These are phyloP conservation scores for Elsinoe necatrix DNA, from an alignment of 2,329 filamentous ascomycete genomes.

Conservation along the genomic window DNA sequence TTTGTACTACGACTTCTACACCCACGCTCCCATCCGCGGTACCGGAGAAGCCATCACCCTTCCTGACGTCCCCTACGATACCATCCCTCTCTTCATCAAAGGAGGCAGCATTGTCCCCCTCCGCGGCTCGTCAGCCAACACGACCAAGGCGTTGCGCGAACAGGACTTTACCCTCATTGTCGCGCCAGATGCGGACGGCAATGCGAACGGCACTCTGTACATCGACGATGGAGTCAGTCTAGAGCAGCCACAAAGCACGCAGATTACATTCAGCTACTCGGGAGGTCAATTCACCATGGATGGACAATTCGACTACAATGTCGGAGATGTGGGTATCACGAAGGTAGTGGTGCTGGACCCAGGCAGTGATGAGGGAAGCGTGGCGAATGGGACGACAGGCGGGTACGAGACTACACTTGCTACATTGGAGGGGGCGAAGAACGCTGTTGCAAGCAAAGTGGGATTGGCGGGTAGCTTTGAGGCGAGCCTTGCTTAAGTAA, in stretches of 20 bases:
- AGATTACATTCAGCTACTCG: constrained; percentile 52
- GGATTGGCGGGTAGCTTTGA: background rate
- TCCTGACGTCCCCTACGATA: constrained; percentile 39
- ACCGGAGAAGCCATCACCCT: constrained; percentile 38
- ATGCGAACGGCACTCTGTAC: constrained; percentile 60
- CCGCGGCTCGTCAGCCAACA: constrained; percentile 49
- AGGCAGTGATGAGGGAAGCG: no score
- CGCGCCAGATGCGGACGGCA: constrained; percentile 54
- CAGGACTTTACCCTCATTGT: constrained; percentile 64
- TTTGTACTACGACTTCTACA: constrained; percentile 54
- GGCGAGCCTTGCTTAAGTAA: background rate
- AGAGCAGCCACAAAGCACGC: constrained; percentile 48
- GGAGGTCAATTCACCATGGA: constrained; percentile 39
- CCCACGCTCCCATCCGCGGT: constrained; percentile 40
- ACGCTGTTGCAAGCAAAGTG: background rate
- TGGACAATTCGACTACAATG: constrained; percentile 16
- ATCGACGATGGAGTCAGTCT: constrained; percentile 68
- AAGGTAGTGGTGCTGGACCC: constrained; percentile 1
- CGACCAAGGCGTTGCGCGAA: constrained; percentile 53
- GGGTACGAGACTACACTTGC: background rate
- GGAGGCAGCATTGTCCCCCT: constrained; percentile 58
- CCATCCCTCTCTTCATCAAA: constrained; percentile 60
- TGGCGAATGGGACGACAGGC: background rate
- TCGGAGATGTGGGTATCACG: constrained; percentile 8
- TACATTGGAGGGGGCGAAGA: background rate